Evolutionary conservation across 2,329 filamentous ascomycete genomes (phyloP), one percentile per base, ranked within the genome.

Genomic region (Aspergillus ochraceus): DNA sequence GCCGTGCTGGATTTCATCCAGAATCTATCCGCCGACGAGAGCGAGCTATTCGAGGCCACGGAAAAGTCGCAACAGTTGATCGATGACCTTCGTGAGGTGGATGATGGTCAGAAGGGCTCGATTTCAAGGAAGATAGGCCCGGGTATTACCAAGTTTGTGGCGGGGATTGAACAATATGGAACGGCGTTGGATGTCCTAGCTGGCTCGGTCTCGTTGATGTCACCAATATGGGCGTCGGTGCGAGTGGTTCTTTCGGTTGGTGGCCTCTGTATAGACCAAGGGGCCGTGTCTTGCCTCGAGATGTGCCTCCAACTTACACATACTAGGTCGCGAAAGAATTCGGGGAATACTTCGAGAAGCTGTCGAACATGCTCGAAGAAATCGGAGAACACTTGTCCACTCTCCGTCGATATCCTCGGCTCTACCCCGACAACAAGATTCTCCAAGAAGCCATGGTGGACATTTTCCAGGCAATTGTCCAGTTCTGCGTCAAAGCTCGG

Each of bases 21-120:
- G 8, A 26, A 29, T 4, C 53, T 55, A 20, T 47, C 36, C 53
- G 36, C 42, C 39, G 53, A 55, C 11, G 53, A 55, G 32, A 55
- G 49, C 11, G 8, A 20, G 9, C 17, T 55, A 12, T 49, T 55
- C 19, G 24, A 49, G 24, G 53, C 53, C 17, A 55, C 53, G 24
- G 53, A 49, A 6, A 32, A 26, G 2, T 36, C 53, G 6, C 26
- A 55, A 14, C 39, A 49, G 12, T 46, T 55, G 10, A 47, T 55
- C 53, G 49, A 49, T 20, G 42, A 55, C 24, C 42, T 55, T 2
- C 42, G 46, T 9, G 24, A 36, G 1, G 24, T 49, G 9, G 42
- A 49, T 9, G 29, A 14, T n/a, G n/a, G 14, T 8, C 36, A 49
- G 22, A 55, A 55, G 20, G 36, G 36, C 14, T 42, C 36, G 14